Conservation (phyloP, 2,329 filamentous ascomycete species). For the Pyrenochaeta sp. region DNA sequence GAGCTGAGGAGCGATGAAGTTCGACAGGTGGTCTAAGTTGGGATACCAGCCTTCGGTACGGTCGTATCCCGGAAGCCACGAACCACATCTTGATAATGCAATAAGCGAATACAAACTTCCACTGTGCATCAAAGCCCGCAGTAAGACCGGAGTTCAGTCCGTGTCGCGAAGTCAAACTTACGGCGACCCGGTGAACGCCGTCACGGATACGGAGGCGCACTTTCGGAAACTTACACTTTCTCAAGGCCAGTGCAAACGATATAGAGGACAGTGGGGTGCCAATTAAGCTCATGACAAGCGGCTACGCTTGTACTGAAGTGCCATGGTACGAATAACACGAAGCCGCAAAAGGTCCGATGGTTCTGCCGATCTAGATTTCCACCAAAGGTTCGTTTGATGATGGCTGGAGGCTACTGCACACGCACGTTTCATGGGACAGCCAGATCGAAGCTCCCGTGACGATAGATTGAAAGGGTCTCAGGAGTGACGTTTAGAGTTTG, state of each 20-base stretch:
- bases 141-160: neutral
- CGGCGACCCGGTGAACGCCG: neutral
- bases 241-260: neutral
- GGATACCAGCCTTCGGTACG: neutral
- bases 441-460: neutral
- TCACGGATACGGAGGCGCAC: neutral
- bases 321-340: conserved; percentile 8
- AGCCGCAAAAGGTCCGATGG: conserved; percentile 13
- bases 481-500: conserved; percentile 10
- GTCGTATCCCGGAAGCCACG: neutral
- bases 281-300: conserved; percentile 7
- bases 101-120: neutral
- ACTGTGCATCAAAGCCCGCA: neutral
- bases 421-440: conserved; percentile 8
- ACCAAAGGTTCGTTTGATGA: conserved; percentile 4
- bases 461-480: neutral
- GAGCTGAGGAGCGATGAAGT: no score
- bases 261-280: neutral
- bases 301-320: conserved; percentile 6
- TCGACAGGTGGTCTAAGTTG: no score
- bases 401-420: conserved; percentile 7
- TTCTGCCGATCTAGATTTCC: conserved; percentile 12
- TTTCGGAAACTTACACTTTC: neutral
- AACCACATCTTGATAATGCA: neutral
- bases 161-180: neutral